Evolutionary conservation across 2,329 filamentous ascomycete species (phyloP), one percentile per base, ranked within the genome.

Genomic region (Aureobasidium sp.): DNA sequence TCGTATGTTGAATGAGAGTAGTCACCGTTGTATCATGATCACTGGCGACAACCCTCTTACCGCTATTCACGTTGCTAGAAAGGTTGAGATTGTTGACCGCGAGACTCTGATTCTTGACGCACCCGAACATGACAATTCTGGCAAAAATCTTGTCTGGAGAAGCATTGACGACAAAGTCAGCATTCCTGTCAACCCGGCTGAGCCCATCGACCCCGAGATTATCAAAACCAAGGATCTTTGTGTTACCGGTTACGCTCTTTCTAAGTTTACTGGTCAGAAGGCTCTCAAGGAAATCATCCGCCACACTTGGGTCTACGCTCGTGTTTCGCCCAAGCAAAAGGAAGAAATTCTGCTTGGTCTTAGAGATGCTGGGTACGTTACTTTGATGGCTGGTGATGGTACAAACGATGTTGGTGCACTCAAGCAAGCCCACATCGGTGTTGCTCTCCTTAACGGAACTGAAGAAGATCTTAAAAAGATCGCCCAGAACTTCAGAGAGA

Each of bases 21-120:
- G 92, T 77, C 94, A 99, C 75, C 90, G 94, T 68, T 91, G 96
- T 50, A 89, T 99, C 68, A 99, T 99, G 94, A 99, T 99, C 67
- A 99, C 94, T 63, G 94, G 94, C 72, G 94, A 99, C 75, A 99
- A 99, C 74, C 93, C 94, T 13, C 82, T 99, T 58, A 99, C 94
- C 44, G 94, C 94, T 66, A 90, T 96, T 11, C 93, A 99, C 72
- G 94, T 99, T 62, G 94, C 94, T 16, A 87, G 88, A 64, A 88
- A 97, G 73, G 94, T 99, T 30, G 94, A 99, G 74, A 99, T 99
- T 73, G 91, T 99, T 16, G 94, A 99, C 70, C 88, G 94, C 62
- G 92, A 97, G 37, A 90, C 94, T 59, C 82, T 97, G 63, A 97
- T 99, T 68, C 81, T 99, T 30, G 94, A 99, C 73, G 91, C 93